Conservation (phyloP, 352 stramenopile genomes). For the Globisporangium nagaii region DNA sequence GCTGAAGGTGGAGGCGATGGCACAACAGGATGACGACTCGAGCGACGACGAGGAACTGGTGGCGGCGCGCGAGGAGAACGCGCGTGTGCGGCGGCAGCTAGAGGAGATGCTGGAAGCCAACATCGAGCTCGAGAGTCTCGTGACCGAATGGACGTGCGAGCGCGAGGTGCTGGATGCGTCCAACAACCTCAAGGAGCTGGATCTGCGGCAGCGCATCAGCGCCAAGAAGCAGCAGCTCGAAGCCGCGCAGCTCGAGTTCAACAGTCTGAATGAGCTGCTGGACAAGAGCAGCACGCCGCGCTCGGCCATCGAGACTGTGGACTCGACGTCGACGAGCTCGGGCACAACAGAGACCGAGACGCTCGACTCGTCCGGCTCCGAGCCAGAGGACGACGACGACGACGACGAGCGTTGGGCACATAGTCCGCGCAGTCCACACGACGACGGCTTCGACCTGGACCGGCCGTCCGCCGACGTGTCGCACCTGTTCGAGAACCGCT, state of each 20-base stretch:
- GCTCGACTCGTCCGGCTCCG: conserved; percentile 26
- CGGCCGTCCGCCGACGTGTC: conserved; percentile 40
- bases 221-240: conserved; percentile 44
- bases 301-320: conserved; percentile 24
- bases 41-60: conserved; percentile 26
- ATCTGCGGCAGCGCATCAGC: conserved; percentile 54
- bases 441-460: conserved; percentile 35
- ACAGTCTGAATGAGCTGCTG: conserved; percentile 36
- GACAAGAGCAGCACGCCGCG: conserved; percentile 28
- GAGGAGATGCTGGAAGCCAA: conserved; percentile 54
- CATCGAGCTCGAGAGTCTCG: conserved; percentile 47
- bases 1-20: conserved; percentile 51
- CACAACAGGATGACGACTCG: conserved; percentile 17
- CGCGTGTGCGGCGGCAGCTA: conserved; percentile 44
- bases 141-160: conserved; percentile 52
- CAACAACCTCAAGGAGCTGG: conserved; percentile 44
- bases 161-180: conserved; percentile 51
- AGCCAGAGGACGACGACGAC: conserved; percentile 21
- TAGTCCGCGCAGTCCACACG: conserved; percentile 14
- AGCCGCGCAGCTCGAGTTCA: conserved; percentile 32
- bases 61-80: conserved; percentile 48
- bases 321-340: conserved; percentile 47
- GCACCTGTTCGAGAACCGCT: conserved; percentile 21
- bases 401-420: conserved; percentile 22
- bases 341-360: conserved; percentile 42